Conservation (phyloP, 306 rosid genomes). For the Glycine tomentella region DNA sequence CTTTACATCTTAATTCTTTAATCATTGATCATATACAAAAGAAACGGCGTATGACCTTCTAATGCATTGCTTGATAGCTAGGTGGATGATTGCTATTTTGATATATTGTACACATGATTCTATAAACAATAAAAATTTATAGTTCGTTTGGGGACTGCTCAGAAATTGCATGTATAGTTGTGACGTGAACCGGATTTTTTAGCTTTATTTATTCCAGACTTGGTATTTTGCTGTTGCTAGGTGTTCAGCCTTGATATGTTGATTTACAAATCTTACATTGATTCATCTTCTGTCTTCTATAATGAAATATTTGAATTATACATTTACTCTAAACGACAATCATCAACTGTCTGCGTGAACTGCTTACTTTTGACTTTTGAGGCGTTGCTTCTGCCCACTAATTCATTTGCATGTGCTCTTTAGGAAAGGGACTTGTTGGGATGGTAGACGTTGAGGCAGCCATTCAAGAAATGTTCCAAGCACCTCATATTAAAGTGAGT, state of each 20-base stretch:
- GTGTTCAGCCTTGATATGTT: slow-evolving; percentile 34
- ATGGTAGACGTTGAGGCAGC: slow-evolving; percentile 89
- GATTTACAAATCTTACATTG: background rate
- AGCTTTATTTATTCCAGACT: background rate
- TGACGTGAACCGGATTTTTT: background rate
- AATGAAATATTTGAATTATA: too few relatives aligned
- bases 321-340: too few relatives aligned
- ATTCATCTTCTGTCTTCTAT: too few relatives aligned
- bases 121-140: too few relatives aligned
- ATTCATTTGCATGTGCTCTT: slow-evolving; percentile 39
- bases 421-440: slow-evolving; percentile 71
- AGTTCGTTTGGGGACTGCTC: background rate
- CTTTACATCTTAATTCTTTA: slow-evolving; percentile 8
- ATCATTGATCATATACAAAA: background rate
- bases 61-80: slow-evolving; percentile 14
- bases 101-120: background rate
- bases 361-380: background rate
- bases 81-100: background rate
- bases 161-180: slow-evolving; percentile 6
- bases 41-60: background rate
- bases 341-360: too few relatives aligned
- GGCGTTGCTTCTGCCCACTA: slow-evolving; percentile 38
- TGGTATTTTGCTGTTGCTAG: slow-evolving; percentile 7
- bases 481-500: slow-evolving; percentile 97
- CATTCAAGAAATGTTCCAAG: slow-evolving; percentile 96